A percentile compares a stretch with the other conserved stretches of the same genome.
These are phyloP conservation scores for Quercus variabilis DNA, from an alignment of 306 rosid genomes.

Conservation along the genomic window DNA sequence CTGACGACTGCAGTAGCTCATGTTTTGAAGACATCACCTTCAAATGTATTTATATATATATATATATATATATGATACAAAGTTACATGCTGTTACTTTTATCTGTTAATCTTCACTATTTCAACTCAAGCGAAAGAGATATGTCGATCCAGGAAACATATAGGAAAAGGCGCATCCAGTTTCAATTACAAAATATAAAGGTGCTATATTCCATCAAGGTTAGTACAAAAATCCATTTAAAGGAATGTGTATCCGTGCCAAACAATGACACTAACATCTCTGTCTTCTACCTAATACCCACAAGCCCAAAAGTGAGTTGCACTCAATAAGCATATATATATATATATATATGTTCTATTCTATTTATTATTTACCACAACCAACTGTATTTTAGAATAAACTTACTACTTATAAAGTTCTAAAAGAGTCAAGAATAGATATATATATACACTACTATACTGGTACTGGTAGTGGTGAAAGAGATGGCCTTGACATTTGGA, in stretches of 20 bases:
- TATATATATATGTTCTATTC: conserved; percentile 1
- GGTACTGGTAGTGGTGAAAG: conserved; percentile 3
- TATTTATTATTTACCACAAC: conserved; percentile 11
- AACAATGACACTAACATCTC: conserved; percentile 40
- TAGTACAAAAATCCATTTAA: conserved; percentile 29
- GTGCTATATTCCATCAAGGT: conserved; percentile 50
- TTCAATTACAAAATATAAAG: conserved; percentile 25
- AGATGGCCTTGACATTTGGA: conserved; percentile 22
- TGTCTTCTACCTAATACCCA: conserved; percentile 68
- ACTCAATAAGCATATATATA: conserved; percentile 45
- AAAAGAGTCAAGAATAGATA: conserved; percentile 7
- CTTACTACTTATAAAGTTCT: conserved; percentile 1
- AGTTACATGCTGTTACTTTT: not conserved
- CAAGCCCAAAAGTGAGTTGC: conserved; percentile 54
- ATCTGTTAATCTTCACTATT: conserved; percentile 6
- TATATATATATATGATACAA: not conserved
- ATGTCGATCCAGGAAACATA: conserved; percentile 4
- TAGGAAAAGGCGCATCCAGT: not conserved
- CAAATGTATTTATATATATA: conserved; percentile 3
- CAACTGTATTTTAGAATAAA: conserved; percentile 11
- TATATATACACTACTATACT: not conserved
- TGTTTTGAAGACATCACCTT: conserved; percentile 12
- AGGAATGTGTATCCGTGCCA: conserved; percentile 36
- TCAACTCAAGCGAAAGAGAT: conserved; percentile 8
- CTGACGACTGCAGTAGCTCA: conserved; percentile 6